A percentile compares a stretch with the other conserved stretches of the same genome.
These are phyloP conservation scores for Boletus sensibilis DNA, from an alignment of 768 basidiomycete species.

Conservation along the genomic window DNA sequence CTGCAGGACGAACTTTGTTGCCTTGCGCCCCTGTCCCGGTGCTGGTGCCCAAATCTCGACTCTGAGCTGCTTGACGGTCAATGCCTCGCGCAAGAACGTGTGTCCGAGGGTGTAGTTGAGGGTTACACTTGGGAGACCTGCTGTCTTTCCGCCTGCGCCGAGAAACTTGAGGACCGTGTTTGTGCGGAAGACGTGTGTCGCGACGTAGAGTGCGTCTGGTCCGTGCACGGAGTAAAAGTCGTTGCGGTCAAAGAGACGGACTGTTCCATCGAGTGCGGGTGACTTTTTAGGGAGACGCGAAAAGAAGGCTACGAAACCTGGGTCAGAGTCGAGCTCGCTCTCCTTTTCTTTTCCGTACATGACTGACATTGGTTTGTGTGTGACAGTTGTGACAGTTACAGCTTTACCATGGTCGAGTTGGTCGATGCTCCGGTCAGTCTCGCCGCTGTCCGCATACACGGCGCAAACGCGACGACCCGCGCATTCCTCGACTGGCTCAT, in stretches of 20 bases:
- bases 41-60: conserved; percentile 89
- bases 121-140: conserved; percentile 72
- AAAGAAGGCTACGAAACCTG: conserved; percentile 77
- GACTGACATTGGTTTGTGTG: conserved; percentile 41
- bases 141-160: conserved; percentile 58
- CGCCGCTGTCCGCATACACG: conserved; percentile 77
- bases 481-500: conserved; percentile 83
- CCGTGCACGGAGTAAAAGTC: conserved; percentile 91
- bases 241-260: conserved; percentile 84
- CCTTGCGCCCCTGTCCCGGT: conserved; percentile 70
- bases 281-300: conserved; percentile 59
- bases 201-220: conserved; percentile 83
- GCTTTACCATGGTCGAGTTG: conserved; percentile 23
- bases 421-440: conserved; percentile 64
- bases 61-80: conserved; percentile 86
- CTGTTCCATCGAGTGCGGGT: conserved; percentile 68
- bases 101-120: conserved; percentile 78
- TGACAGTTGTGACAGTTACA: conserved; percentile 22
- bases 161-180: conserved; percentile 92
- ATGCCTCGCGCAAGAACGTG: conserved; percentile 78
- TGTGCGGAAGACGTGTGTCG: conserved; percentile 79
- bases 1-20: conserved; percentile 69
- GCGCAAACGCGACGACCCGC: conserved; percentile 67
- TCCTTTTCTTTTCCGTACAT: conserved; percentile 71
- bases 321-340: conserved; percentile 47